Base-by-base conservation (phyloP, 352 stramenopile species). In the Globisporangium apiculatum region DNA sequence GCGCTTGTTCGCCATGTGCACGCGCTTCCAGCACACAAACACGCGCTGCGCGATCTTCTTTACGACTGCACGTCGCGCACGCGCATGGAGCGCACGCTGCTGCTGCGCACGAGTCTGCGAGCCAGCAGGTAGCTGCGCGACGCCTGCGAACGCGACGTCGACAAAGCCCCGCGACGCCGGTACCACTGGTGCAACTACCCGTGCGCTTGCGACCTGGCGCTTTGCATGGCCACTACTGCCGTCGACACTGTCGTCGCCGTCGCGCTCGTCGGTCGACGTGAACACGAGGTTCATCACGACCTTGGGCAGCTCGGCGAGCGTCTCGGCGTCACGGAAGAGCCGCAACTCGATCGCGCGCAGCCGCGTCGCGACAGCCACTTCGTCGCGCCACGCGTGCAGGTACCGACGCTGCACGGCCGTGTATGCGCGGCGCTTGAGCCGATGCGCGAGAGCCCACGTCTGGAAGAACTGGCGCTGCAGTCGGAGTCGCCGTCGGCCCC, bases 211-310 rank as follows among this genome's bases (percentile, higher is more conserved):
- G 42, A 11, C 11, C 11, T 7, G n/a, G 42, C 35, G n/a, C 36
- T 38, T 11, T 3, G 24, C 24, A 31, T 6, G 17, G 10, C 47
- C 17, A 7, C 14, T 37, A 18, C 38, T 36, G 12, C 48, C 11
- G 11, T 11, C n/a, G 11, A 5, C 11, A 15, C 42, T 47, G 7
- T 5, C 7, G 42, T 15, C 7, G 11, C 42, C 53, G 12, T 67
- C 24, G 12, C 52, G 12, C 18, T 38, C 48, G 35, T 52, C 48
- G 8, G 71, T 71, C 0, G 69, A 74, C 5, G 76, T 91, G 49
- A 91, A 83, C 0, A 88, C 77, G n/a, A 92, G 62, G 45, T 92
- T 92, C 47, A 87, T 65, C 4, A 90, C 79, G 59, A 90, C 59
- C 0, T 66, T 72, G 3, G 79, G 76, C 15, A 89, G 47, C 41